Evolutionary conservation across 345 rosid species (phyloP), one percentile per base, ranked within the genome.

Genomic region (Acer yangbiense): DNA sequence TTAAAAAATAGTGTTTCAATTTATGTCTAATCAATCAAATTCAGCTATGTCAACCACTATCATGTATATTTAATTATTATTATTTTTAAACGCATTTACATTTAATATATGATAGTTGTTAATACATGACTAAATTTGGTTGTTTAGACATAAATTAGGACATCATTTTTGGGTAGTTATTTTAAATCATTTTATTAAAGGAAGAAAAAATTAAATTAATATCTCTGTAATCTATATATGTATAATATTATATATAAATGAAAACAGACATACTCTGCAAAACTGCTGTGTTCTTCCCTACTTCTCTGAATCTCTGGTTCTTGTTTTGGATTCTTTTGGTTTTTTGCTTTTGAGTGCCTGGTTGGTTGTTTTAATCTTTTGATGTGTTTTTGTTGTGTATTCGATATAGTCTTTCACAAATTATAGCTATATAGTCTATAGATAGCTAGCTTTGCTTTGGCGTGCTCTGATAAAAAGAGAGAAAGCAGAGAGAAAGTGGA

Each of bases 231-330:
- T 25, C 3, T 2, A 32, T 32, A 32, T 32, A 32, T 32, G 35
- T 32, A 32, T 32, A 32, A 32, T 32, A 25, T 32, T 4, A 3
- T 35, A 4, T 43, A 54, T n/a, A 74, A 48, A 64, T 64, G 54
- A 65, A 80, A 76, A 79, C 85, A 84, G 91, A 91, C 94, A 81
- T 78, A 81, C 92, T 89, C 93, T 88, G 91, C 78, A 78, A 29
- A 44, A 66, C 78, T 68, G 80, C 86, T 78, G 77, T 75, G 87
- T 86, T 82, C 80, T 85, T 86, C 85, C 85, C 85, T 83, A 74
- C 82, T 75, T 43, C 80, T 76, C 27, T 29, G 32, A 29, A 29
- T 3, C 46, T 43, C 46, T 54, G 60, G 64, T 48, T 63, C 67
- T 71, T 77, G 76, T 35, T 35, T 73, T 80, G 81, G 76, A 73